Percentiles rank a stretch among this genome's conserved stretches.
Conservation (phyloP, 2,329 filamentous ascomycete genomes). For the Colletotrichum tofieldiae region DNA sequence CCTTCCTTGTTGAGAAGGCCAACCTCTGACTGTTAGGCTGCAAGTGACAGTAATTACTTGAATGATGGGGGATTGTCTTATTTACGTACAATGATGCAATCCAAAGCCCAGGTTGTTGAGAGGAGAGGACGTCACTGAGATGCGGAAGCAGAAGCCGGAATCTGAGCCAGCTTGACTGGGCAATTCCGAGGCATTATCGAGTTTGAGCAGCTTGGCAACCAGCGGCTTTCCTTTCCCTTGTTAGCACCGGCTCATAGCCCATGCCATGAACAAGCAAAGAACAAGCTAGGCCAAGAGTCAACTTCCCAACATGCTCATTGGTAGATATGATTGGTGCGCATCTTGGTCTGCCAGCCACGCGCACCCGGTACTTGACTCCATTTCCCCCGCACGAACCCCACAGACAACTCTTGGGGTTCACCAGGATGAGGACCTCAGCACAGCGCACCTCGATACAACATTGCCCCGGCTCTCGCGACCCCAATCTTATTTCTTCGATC, state of each 20-base stretch:
- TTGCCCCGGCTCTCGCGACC: constrained; percentile 31
- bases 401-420: constrained; percentile 18
- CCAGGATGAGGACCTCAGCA: constrained; percentile 2
- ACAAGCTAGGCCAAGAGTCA: constrained; percentile 11
- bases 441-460: constrained; percentile 32
- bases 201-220: background rate
- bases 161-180: background rate
- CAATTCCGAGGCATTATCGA: background rate
- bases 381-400: constrained; percentile 36
- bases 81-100: too few relatives aligned
- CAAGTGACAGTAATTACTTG: too few relatives aligned
- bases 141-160: background rate
- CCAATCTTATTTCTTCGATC: constrained; percentile 14
- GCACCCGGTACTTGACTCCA: constrained; percentile 21
- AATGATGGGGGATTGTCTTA: too few relatives aligned
- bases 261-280: background rate
- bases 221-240: background rate
- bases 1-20: too few relatives aligned
- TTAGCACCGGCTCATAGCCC: background rate
- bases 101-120: too few relatives aligned
- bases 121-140: too few relatives aligned
- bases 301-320: background rate
- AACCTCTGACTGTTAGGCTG: too few relatives aligned
- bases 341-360: constrained; percentile 5
- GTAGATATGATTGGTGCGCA: constrained; percentile 34